phyloP scores from a whole-genome alignment of 805 yeast species.

The Clavispora fructus region DNA sequence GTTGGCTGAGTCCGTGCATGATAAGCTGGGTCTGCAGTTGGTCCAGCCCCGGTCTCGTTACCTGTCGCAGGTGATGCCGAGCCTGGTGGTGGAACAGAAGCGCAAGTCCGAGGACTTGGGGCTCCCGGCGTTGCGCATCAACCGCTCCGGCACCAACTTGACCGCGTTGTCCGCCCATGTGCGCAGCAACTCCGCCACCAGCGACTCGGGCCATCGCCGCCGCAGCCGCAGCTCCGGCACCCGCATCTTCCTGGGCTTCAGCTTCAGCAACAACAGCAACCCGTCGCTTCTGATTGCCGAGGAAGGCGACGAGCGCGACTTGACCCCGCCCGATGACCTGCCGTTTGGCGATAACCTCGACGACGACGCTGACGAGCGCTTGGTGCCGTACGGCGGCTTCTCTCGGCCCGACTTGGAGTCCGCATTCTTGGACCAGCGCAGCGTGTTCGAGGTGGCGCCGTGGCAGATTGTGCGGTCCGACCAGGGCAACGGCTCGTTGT shows the following conservation, averaged over 20 bases:
- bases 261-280: constrained; percentile 21
- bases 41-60: constrained; percentile 44
- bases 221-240: not conserved
- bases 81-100: constrained; percentile 34
- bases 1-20: constrained; percentile 21
- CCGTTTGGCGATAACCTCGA: constrained; percentile 12
- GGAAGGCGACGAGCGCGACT: constrained; percentile 16
- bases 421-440: constrained; percentile 37
- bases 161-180: constrained; percentile 3
- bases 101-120: constrained; percentile 26
- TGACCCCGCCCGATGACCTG: not conserved
- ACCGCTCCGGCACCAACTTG: constrained; percentile 25
- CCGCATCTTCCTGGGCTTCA: constrained; percentile 13
- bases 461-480: constrained; percentile 68
- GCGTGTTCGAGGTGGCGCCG: constrained; percentile 53
- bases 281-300: constrained; percentile 29
- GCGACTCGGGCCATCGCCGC: not conserved
- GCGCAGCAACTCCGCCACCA: constrained; percentile 6
- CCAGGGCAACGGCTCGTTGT: constrained; percentile 84
- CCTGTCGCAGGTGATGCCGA: constrained; percentile 19
- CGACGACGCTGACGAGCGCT: constrained; percentile 21
- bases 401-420: constrained; percentile 54
- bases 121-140: constrained; percentile 31
- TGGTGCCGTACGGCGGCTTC: constrained; percentile 70
- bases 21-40: constrained; percentile 26